Evolutionary conservation across 768 basidiomycete species (phyloP), one percentile per base, ranked within the genome.

Genomic region (Leccinum variicolor): DNA sequence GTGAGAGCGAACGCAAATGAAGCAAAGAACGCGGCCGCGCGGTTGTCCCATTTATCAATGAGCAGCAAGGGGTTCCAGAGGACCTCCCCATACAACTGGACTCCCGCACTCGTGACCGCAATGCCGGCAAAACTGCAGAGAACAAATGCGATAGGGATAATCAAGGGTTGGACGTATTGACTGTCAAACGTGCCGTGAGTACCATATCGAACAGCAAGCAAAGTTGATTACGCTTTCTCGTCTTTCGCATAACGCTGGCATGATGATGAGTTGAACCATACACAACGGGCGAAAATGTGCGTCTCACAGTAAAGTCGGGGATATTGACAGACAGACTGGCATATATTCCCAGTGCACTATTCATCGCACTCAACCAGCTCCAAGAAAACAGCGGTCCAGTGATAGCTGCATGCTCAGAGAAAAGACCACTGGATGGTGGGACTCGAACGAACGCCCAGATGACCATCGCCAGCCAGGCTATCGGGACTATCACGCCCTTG

Each of bases 11-110:
- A 92, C 36, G 84, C 81, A 68, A 91, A 85, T 0, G 89, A 79
- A 6, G 84, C 84, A 66, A 95, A 94, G 77, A 95, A 95, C 7
- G 87, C 85, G 0, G 88, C 90, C 0, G 90, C 86, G 33, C 94
- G 85, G 70, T 90, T 94, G 63, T 89, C 83, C 92, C 92, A 94
- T 33, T 77, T 77, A 68, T 89, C 83, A 64, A 93, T 88, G 61
- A 94, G 81, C 53, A 74, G 74, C 3, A 89, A 78, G 0, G 91
- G 92, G 65, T 94, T 87, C 92, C 67, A 67, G 15, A 67, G 62
- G 14, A 67, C 59, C 23, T 67, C 67, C 47, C 64, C 92, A 88
- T 63, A 81, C 64, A 64, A 77, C 72, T 50, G 74, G 65, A 86
- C 78, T 8, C 87, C 90, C 0, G 90, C 88, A 10, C 84, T 85